Base-by-base conservation (phyloP, 768 basidiomycete genomes). In the Obba rivulosa region DNA sequence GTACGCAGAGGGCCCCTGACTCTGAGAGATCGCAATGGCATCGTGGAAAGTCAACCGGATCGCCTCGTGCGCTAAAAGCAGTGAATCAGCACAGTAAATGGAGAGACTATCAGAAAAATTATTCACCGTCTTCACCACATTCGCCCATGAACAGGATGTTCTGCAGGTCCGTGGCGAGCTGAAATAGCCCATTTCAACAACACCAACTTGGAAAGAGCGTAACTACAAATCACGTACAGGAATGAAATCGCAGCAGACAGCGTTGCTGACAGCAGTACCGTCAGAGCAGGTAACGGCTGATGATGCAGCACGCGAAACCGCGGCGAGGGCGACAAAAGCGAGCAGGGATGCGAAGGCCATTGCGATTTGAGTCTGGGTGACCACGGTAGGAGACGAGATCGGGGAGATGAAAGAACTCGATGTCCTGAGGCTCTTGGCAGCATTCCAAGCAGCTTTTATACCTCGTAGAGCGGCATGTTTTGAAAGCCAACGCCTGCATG, bases 171-270 rank as follows among this genome's bases (percentile, higher is more conserved):
- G 5, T 13, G 7, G 28, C 28, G 28, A 31, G 28, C 28, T 31
- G 28, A 5, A 31, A 7, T 7, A 7, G 13, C 28, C 13, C 13
- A 31, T 31, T n/a, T n/a, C 7, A 31, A 13, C 13, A 5, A 31
- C 28, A 7, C 28, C 13, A 31, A 31, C 5, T 31, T 13, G 13
- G 7, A 7, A 31, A 13, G 7, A 31, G 28, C 28, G 5, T 13
- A 31, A 31, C 28, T 13, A 13, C 28, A 31, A 13, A 44, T 64
- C 66, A 14, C 60, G 50, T 34, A 62, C 50, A 17, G 61, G 49
- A 55, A 62, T 65, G 38, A 60, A 56, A 3, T 50, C 48, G 44
- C 66, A 68, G 41, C 66, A 68, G 3, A 60, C 61, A 10, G 55
- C 54, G 51, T 67, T 56, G 0, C 49, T 49, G 3, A 57, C 66